phyloP scores from a whole-genome alignment of 306 rosid species.

The Crataegus laevigata region DNA sequence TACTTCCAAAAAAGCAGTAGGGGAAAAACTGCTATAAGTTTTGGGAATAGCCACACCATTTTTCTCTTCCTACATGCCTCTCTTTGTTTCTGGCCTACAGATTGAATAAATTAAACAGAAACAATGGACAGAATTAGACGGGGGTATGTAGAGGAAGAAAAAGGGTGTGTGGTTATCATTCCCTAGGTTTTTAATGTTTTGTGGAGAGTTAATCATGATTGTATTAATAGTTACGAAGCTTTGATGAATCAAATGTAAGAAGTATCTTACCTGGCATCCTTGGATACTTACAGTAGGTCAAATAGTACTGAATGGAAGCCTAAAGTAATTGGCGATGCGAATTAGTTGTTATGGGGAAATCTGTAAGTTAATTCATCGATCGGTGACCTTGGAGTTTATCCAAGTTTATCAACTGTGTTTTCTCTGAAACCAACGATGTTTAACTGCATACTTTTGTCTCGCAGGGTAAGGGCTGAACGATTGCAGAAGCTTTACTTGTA shows the following conservation, averaged over 20 bases:
- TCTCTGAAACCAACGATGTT: neutral
- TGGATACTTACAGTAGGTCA: neutral
- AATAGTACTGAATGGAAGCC: neutral
- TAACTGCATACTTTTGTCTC: neutral
- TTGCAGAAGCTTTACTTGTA: neutral
- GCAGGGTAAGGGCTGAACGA: slow-evolving; percentile 32
- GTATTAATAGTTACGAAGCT: neutral
- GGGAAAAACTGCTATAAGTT: neutral
- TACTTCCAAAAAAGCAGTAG: neutral
- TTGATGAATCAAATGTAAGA: neutral
- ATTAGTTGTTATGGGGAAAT: neutral
- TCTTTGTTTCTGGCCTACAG: too few species aligned
- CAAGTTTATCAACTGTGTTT: neutral
- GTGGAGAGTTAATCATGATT: neutral
- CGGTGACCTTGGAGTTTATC: neutral
- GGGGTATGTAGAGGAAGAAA: too few species aligned
- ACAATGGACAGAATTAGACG: too few species aligned
- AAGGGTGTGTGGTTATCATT: too few species aligned
- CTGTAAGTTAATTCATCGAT: neutral
- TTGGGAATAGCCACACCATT: too few species aligned
- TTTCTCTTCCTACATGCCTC: too few species aligned
- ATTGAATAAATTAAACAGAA: too few species aligned
- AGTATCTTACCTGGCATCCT: neutral
- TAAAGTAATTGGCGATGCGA: neutral
- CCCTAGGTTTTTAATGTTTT: neutral